Percentiles rank a stretch among this genome's conserved stretches.
phyloP scores from a whole-genome alignment of 768 basidiomycete species.

The Lactarius sp. region DNA sequence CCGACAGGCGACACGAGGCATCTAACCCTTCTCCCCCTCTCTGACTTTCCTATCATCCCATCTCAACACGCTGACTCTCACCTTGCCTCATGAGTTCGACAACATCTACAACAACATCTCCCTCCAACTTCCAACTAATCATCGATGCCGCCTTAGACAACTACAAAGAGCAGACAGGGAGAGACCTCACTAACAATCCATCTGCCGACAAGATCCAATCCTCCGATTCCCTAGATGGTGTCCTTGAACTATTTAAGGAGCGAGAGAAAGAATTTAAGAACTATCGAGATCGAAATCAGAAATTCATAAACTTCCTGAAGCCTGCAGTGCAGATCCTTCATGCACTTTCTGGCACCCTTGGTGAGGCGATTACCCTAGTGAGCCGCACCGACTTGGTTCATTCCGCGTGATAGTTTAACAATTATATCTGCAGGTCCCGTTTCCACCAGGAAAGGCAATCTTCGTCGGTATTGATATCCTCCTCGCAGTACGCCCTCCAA shows the following conservation, averaged over 20 bases:
- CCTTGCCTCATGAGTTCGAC: not conserved
- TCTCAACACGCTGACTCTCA: too few species aligned
- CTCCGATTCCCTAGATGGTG: not conserved
- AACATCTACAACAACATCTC: not conserved
- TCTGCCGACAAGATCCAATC: not conserved
- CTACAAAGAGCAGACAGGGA: conserved; percentile 9
- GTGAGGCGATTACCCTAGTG: not conserved
- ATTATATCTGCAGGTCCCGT: not conserved
- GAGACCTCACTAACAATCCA: conserved; percentile 6
- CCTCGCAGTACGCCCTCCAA: not conserved
- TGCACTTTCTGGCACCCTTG: conserved; percentile 1
- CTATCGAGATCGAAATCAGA: conserved; percentile 7
- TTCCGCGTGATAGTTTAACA: not conserved
- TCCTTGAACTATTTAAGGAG: not conserved
- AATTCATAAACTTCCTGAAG: conserved; percentile 6
- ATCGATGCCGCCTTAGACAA: not conserved
- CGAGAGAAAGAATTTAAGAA: conserved; percentile 7
- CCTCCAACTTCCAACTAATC: not conserved
- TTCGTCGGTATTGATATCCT: conserved; percentile 14
- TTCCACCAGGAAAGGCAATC: conserved; percentile 1
- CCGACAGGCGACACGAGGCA: too few species aligned
- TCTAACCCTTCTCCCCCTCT: not conserved
- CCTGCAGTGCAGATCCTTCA: conserved; percentile 7
- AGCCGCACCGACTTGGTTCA: not conserved
- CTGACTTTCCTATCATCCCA: not conserved